Percentiles rank a stretch among this genome's conserved stretches.
Conservation (phyloP, 495 filamentous ascomycete genomes). For the Wilcoxina mikolae region DNA sequence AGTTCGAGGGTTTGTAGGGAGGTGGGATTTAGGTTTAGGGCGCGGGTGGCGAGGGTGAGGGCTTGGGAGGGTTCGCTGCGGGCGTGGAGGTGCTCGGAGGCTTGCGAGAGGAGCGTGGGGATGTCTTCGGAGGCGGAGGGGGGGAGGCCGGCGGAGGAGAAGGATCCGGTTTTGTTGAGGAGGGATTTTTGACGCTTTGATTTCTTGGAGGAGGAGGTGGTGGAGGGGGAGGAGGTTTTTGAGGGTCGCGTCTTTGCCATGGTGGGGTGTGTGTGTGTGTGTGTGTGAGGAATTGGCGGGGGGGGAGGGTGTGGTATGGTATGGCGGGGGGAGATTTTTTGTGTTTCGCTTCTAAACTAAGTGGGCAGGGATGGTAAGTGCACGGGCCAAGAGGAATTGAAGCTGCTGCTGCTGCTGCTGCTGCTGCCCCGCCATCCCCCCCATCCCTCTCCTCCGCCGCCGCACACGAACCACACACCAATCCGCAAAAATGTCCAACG, state of each 20-base stretch:
- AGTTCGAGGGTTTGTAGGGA: constrained; percentile 54
- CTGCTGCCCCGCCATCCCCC: background rate
- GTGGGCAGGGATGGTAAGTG: background rate
- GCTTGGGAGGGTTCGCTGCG: constrained; percentile 56
- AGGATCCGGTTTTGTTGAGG: constrained; percentile 17
- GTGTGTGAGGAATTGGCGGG: constrained; percentile 1
- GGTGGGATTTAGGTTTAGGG: constrained; percentile 32
- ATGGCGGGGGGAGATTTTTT: background rate
- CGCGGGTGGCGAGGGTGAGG: constrained; percentile 47
- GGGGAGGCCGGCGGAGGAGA: constrained; percentile 34
- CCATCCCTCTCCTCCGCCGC: background rate
- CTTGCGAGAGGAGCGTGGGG: constrained; percentile 45
- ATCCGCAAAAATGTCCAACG: constrained; percentile 56
- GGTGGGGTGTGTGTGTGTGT: background rate
- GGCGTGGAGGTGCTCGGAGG: constrained; percentile 48
- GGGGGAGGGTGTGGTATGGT: background rate
- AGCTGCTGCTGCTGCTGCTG: background rate
- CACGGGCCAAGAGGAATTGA: background rate
- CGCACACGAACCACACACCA: background rate
- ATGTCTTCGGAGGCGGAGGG: constrained; percentile 29
- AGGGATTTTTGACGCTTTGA: constrained; percentile 16
- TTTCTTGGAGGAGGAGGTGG: constrained; percentile 7
- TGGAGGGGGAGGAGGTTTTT: constrained; percentile 6
- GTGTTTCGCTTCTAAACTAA: background rate
- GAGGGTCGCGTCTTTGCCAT: constrained; percentile 26